Conservation (phyloP, 345 rosid genomes). For the Murraya paniculata region DNA sequence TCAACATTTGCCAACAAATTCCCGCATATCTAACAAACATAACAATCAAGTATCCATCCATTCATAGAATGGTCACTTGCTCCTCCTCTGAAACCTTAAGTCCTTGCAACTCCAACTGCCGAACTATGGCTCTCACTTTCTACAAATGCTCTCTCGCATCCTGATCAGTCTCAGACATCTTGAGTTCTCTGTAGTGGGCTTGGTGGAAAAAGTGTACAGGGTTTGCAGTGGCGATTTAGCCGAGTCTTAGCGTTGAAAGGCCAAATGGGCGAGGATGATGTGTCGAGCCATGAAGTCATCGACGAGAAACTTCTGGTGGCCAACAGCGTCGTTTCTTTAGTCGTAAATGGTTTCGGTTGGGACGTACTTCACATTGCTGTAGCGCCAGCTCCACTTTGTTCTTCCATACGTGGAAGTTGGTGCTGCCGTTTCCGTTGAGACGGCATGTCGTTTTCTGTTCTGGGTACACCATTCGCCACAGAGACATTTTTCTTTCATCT, state of each 20-base stretch:
- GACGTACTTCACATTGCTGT: not conserved
- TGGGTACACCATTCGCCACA: not conserved
- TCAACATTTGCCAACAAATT: not conserved
- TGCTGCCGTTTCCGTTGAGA: not conserved
- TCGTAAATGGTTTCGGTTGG: constrained; percentile 4
- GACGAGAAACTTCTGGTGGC: not conserved
- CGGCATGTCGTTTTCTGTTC: not conserved
- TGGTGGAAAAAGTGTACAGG: not conserved
- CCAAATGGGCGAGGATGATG: constrained; percentile 1
- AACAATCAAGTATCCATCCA: not conserved
- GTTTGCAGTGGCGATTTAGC: not conserved
- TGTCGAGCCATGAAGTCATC: constrained; percentile 2
- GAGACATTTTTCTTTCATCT: not conserved
- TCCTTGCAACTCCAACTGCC: not conserved
- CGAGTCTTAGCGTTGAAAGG: not conserved
- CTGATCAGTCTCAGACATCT: not conserved
- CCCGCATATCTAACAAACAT: not conserved
- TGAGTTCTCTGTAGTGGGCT: not conserved
- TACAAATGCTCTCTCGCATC: not conserved
- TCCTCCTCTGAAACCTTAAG: not conserved
- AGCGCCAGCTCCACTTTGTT: not conserved
- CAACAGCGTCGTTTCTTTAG: not conserved
- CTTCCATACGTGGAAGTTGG: not conserved
- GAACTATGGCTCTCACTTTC: not conserved
- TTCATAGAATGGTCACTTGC: not conserved